Base-by-base conservation (phyloP, 208 protist genomes). In the Trypanosoma vivax region DNA sequence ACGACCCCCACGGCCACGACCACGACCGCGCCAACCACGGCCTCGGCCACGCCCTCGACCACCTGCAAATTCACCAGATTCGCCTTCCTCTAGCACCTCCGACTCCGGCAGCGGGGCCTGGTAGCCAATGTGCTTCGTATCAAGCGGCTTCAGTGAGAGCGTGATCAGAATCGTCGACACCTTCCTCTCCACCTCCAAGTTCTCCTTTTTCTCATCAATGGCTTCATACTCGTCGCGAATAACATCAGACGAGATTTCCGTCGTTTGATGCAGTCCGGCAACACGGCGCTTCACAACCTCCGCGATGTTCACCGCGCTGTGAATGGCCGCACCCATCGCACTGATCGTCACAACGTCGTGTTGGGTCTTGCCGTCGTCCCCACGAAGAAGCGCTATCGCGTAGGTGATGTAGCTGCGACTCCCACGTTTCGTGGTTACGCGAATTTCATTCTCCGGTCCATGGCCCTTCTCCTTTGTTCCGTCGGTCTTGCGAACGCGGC, bases 221-320 rank as follows among this genome's bases (percentile, higher is more conserved):
- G 79, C 73, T 71, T 92, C 84, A 56, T 91, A 96, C 78, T 86
- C 82, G 60, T 95, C 91, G 34, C 58, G 68, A 37, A 96, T 82
- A 40, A 77, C 57, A 65, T 89, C 74, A 28, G 82, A 88, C 34
- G 62, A 71, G 34, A 93, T 90, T 42, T 86, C 76, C 14, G 86
- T 95, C 49, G 94, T 83, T 72, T 96, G 91, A 73, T 96, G 88
- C 11, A 96, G 79, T 19, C 88, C 88, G 16, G 54, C 65, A 33
- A 96, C 87, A 60, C 91, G 79, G 52, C 83, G 84, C 72, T 95
- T 96, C 43, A 96, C 70, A 50, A 96, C 88, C 65, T 96, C 91
- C 19, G 84, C 88, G 50, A 96, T 88, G 75, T 91, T 92, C 49
- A 96, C 85, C 43, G 76, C 85, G 67, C 89, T 94, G 68, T 75